Evolutionary conservation across 139 green algal genomes (phyloP), one percentile per base, ranked within the genome.

Genomic region (Volvox reticuliferus): DNA sequence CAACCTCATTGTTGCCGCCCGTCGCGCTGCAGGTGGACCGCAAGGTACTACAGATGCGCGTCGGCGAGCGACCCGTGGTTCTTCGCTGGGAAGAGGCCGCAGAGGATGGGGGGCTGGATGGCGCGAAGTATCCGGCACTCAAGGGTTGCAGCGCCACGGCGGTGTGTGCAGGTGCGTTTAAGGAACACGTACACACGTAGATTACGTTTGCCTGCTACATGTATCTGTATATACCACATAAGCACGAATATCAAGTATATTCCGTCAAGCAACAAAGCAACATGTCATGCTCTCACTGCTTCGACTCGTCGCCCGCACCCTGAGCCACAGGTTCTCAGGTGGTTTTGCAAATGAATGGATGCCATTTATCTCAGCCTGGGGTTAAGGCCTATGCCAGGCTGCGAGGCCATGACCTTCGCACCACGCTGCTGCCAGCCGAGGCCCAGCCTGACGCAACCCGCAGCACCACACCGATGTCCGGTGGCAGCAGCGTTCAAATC

Each of bases 1-100:
- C 44, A 55, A 55, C 44, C 44, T 55, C 44, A 55, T 5, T 55
- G 44, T 9, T 75, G 67, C 67, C 12, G 9, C 24, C 67, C 67
- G 22, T 2, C 24, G 22, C 14, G 22, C 67, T 17, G n/a, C 85
- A 89, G 85, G 85, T 89, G 37, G 85, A 61, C 30, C 85, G 85
- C 67, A 65, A 55, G 37, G 85, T 89, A 36, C 85, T 89, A 26
- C 85, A 89, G 85, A 89, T 89, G 32, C 85, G 85, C 17, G 69
- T 89, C 20, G 44, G 69, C 85, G 85, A 89, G 85, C 68, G 37
- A 71, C 77, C 88, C 35, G 79, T 82, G 79, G 79, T 85, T n/a
- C 75, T 85, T 55, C 30, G 32, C 75, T 91, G 75, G 87, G 87
- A 77, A 76, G 30, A 91, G 87, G 87, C 75, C 21, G 76, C 87